A percentile compares a stretch with the other conserved stretches of the same genome.
Conservation (phyloP, 768 basidiomycete species). For the Hysterangium stoloniferum region DNA sequence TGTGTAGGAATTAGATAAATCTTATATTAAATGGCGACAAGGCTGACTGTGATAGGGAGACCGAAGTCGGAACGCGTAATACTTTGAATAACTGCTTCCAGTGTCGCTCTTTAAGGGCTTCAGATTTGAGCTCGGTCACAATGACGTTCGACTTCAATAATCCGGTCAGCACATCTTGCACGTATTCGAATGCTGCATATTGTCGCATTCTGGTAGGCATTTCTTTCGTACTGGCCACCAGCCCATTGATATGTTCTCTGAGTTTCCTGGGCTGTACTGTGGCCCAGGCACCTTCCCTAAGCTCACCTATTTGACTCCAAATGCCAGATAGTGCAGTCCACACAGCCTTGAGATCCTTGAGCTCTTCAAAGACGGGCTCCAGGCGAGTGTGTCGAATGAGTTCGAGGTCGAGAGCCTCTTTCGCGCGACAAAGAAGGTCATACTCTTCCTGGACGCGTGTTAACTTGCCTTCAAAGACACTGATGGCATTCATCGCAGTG, state of each 20-base stretch:
- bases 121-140: conserved; percentile 92
- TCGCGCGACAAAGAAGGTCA: conserved; percentile 90
- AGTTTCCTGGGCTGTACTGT: conserved; percentile 92
- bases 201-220: conserved; percentile 99
- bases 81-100: conserved; percentile 97
- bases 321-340: conserved; percentile 98
- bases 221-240: conserved; percentile 89
- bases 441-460: conserved; percentile 89
- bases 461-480: conserved; percentile 88
- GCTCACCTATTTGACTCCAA: conserved; percentile 87
- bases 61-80: conserved; percentile 64
- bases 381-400: conserved; percentile 83
- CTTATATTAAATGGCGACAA: background rate
- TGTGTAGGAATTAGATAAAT: conserved; percentile 24
- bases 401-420: conserved; percentile 94
- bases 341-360: conserved; percentile 93
- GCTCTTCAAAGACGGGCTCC: conserved; percentile 90
- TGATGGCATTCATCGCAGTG: conserved; percentile 92
- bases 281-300: conserved; percentile 85
- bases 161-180: conserved; percentile 82
- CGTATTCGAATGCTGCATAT: conserved; percentile 97
- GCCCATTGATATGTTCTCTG: conserved; percentile 86
- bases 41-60: conserved; percentile 66
- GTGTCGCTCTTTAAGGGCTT: conserved; percentile 94
- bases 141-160: conserved; percentile 85